Base-by-base conservation (phyloP, 306 rosid genomes). In the Dryas drummondii region DNA sequence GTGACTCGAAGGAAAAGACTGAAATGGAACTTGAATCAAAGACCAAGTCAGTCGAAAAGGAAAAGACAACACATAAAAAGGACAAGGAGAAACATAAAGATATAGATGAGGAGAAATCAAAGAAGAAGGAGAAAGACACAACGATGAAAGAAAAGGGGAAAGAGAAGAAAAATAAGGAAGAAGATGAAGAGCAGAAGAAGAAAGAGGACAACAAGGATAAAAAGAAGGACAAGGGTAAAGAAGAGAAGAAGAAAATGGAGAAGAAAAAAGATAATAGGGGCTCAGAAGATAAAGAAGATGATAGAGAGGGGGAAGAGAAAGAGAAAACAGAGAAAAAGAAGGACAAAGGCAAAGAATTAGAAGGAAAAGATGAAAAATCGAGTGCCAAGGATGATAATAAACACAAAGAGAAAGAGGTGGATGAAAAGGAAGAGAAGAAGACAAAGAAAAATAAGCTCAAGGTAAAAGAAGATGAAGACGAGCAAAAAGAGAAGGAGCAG, bases 11-110 rank as follows among this genome's bases (percentile, higher is more conserved):
- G 66, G 83, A 84, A 68, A 85, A 86, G 83, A 16, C 70, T 53
- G 79, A 66, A 74, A 27, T 64, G 47, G 82, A 85, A 80, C 4
- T 77, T 72, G 86, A 88, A 58, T 8, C 76, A 79, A 84, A 88
- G 82, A 80, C 75, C 83, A 86, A 87, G 73, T 75, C 86, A 1
- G 68, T 69, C 37, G 82, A 63, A 76, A 84, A 83, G 71, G 72
- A 76, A 53, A 55, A 75, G 64, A 11, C 80, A 8, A 56, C 72
- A 72, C 4, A 17, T 17, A 58, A 79, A 70, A 75, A 71, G 49
- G 86, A 81, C n/a, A 70, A 42, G 79, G 81, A 82, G 73, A 71
- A 65, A 50, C 79, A 80, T 48, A 74, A 79, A 51, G 74, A 63
- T n/a, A 17, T 5, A 44, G 86, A 83, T 14, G 76, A 79, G 56